Evolutionary conservation across 2,329 filamentous ascomycete species (phyloP).

Genomic region (Gnomoniopsis sp.): DNA sequence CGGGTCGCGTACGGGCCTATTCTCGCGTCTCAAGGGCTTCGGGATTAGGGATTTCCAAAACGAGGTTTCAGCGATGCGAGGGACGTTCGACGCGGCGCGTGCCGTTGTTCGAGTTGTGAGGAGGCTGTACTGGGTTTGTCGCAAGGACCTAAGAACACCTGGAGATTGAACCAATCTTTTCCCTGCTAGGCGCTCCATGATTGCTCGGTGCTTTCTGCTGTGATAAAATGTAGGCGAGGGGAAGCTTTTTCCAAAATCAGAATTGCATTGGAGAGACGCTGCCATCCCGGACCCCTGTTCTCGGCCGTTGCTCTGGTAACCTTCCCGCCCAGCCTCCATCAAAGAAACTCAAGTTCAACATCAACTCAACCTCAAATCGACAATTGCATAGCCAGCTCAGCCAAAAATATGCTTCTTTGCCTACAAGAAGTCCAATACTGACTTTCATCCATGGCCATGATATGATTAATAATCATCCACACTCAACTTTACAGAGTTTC

Average conservation of each 20-base stretch:
- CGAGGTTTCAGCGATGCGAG: slow-evolving; percentile 33
- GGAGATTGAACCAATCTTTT: neutral
- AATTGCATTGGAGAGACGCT: neutral
- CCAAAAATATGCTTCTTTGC: neutral
- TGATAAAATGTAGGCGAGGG: neutral
- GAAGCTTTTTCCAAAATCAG: neutral
- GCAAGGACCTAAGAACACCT: neutral
- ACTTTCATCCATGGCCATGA: slow-evolving; percentile 26
- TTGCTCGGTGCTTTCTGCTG: neutral
- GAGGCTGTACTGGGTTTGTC: neutral
- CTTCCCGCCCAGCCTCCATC: neutral
- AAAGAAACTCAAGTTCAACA: neutral
- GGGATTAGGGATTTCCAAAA: slow-evolving; percentile 72
- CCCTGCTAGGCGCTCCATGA: slow-evolving; percentile 12
- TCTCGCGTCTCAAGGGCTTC: slow-evolving; percentile 54
- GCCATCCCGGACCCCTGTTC: neutral
- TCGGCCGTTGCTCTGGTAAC: neutral
- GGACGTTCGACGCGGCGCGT: slow-evolving; percentile 22
- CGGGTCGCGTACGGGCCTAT: slow-evolving; percentile 33
- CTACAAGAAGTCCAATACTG: neutral
- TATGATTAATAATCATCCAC: slow-evolving; percentile 30
- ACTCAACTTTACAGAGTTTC: slow-evolving; percentile 20
- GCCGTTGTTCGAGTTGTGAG: neutral
- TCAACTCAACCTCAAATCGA: neutral
- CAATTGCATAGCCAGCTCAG: neutral